A percentile compares a stretch with the other conserved stretches of the same genome.
These are phyloP conservation scores for Tricholoma sp. DNA, from an alignment of 768 basidiomycete species.

Conservation along the genomic window DNA sequence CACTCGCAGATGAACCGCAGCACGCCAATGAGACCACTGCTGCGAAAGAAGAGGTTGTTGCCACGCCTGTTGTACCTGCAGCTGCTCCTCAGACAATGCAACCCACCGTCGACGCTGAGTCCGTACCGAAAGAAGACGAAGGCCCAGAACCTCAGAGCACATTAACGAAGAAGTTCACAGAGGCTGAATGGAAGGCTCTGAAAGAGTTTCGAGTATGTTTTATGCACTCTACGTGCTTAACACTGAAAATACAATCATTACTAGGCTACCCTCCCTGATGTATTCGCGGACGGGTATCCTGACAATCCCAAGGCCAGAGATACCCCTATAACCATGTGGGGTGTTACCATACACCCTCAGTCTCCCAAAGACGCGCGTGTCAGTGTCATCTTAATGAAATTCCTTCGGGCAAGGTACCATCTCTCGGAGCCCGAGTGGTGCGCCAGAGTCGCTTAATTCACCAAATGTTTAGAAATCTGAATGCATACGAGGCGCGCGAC, in stretches of 20 bases:
- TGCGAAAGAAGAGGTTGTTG: conserved; percentile 2
- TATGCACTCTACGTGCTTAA: background rate
- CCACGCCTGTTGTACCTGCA: conserved; percentile 6
- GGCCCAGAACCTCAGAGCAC: conserved; percentile 58
- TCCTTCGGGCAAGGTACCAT: conserved; percentile 64
- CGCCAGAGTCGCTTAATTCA: background rate
- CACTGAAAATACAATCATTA: background rate
- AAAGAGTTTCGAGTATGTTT: conserved; percentile 58
- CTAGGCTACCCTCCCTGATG: conserved; percentile 42
- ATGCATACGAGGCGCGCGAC: conserved; percentile 46
- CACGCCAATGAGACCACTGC: background rate
- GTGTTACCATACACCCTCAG: conserved; percentile 59
- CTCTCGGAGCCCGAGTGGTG: background rate
- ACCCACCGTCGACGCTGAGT: conserved; percentile 3
- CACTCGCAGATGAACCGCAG: background rate
- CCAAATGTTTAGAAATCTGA: conserved; percentile 39
- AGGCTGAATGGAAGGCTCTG: conserved; percentile 68
- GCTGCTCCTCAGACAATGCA: conserved; percentile 3
- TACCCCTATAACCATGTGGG: conserved; percentile 61
- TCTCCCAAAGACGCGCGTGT: conserved; percentile 55
- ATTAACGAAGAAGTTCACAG: conserved; percentile 65
- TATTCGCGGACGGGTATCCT: conserved; percentile 56
- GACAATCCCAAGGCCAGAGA: conserved; percentile 49
- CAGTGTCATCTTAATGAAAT: conserved; percentile 79
- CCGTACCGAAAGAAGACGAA: conserved; percentile 15